phyloP scores from a whole-genome alignment of 805 yeast species.

The Lachancea lanzarotensis region DNA sequence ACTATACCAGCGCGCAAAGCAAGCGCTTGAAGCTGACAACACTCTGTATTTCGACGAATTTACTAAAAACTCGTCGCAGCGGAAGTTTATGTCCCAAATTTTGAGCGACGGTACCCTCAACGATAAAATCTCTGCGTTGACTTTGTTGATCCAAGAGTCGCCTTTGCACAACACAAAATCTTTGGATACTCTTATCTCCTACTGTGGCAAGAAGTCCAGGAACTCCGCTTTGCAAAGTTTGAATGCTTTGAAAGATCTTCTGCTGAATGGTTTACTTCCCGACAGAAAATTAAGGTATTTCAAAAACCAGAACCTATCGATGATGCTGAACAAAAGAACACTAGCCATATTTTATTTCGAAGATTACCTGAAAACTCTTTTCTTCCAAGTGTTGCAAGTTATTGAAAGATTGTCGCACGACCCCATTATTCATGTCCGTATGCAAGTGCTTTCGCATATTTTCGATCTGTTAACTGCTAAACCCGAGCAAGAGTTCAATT shows the following conservation, averaged over 20 bases:
- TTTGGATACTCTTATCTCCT: constrained; percentile 65
- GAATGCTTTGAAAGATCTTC: constrained; percentile 82
- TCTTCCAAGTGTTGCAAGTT: constrained; percentile 67
- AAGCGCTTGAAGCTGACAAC: constrained; percentile 63
- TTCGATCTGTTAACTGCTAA: constrained; percentile 75
- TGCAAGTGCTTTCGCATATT: constrained; percentile 66
- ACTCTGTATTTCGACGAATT: constrained; percentile 63
- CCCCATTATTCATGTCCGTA: constrained; percentile 80
- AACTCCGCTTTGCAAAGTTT: constrained; percentile 89
- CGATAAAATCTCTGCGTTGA: constrained; percentile 92
- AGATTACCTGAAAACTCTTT: constrained; percentile 73
- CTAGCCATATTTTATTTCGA: constrained; percentile 79
- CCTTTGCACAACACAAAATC: constrained; percentile 86
- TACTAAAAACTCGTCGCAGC: constrained; percentile 70
- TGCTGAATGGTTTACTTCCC: constrained; percentile 76
- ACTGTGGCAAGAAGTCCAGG: constrained; percentile 86
- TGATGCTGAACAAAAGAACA: constrained; percentile 43
- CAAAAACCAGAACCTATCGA: constrained; percentile 57
- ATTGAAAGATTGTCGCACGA: constrained; percentile 84
- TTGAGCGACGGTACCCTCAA: constrained; percentile 86
- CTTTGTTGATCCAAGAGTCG: constrained; percentile 88
- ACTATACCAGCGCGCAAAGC: constrained; percentile 60
- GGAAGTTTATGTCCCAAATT: constrained; percentile 81
- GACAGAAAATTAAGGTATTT: constrained; percentile 76
- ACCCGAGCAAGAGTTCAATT: constrained; percentile 95